Evolutionary conservation across 257 asterid genomes (phyloP).

Genomic region (Solanum chmielewskii): DNA sequence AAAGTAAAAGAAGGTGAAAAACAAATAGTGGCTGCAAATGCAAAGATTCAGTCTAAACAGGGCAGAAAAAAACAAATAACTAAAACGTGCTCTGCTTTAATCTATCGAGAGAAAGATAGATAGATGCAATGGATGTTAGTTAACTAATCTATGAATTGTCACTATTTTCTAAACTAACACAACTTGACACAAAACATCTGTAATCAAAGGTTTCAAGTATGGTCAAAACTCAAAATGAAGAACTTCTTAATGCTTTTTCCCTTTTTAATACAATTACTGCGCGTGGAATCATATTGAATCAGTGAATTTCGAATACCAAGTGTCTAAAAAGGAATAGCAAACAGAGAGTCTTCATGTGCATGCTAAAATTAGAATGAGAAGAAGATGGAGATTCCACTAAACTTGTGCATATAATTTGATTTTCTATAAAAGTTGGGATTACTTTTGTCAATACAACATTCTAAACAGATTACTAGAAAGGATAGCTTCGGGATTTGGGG

Average conservation of each 20-base stretch:
- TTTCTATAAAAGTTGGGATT: background rate
- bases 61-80: background rate
- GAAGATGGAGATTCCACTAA: background rate
- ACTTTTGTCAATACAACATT: background rate
- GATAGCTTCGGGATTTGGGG: constrained; percentile 50
- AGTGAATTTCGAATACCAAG: background rate
- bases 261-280: background rate
- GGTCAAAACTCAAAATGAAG: background rate
- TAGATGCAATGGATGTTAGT: background rate
- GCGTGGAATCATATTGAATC: background rate
- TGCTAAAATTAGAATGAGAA: background rate
- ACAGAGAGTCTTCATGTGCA: background rate
- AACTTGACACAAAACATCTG: background rate
- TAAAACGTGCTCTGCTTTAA: background rate
- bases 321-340: background rate
- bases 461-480: constrained; percentile 12
- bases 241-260: background rate
- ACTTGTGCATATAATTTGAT: background rate
- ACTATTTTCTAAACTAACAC: background rate
- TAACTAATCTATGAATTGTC: background rate
- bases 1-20: background rate
- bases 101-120: background rate
- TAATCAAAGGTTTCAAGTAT: background rate
- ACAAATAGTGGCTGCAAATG: background rate
- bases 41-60: background rate